A percentile compares a stretch with the other conserved stretches of the same genome.
phyloP scores from a whole-genome alignment of 1,284 basidiomycete species.

The Ceratobasidium sp. region DNA sequence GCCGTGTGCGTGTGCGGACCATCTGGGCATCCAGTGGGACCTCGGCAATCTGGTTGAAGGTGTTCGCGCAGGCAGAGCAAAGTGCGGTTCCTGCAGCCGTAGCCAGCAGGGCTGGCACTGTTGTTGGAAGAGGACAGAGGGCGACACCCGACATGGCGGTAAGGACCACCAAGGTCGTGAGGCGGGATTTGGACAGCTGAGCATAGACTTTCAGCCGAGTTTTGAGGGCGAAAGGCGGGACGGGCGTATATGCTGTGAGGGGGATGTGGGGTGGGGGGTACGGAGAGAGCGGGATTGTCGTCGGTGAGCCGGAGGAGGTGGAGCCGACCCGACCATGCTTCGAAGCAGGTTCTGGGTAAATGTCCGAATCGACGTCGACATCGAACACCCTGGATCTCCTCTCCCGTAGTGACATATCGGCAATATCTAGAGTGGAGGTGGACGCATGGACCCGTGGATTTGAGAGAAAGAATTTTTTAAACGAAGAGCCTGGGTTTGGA shows the following conservation, averaged over 20 bases:
- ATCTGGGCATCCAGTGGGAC: slow-evolving; percentile 98
- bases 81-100: slow-evolving; percentile 91
- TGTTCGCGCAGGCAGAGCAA: slow-evolving; percentile 93
- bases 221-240: slow-evolving; percentile 62
- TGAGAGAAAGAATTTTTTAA: slow-evolving; percentile 38
- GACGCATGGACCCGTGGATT: slow-evolving; percentile 33
- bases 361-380: slow-evolving; percentile 37
- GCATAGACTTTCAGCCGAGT: slow-evolving; percentile 76
- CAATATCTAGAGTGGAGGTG: slow-evolving; percentile 26
- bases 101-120: slow-evolving; percentile 83
- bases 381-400: slow-evolving; percentile 31
- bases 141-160: slow-evolving; percentile 95
- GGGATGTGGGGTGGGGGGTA: slow-evolving; percentile 48
- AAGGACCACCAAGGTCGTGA: slow-evolving; percentile 90
- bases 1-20: slow-evolving; percentile 87
- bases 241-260: slow-evolving; percentile 54
- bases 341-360: slow-evolving; percentile 27
- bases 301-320: slow-evolving; percentile 9
- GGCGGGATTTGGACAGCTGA: slow-evolving; percentile 87
- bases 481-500: slow-evolving; percentile 1
- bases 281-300: slow-evolving; percentile 32
- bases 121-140: slow-evolving; percentile 85
- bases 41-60: slow-evolving; percentile 95
- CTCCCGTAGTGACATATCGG: slow-evolving; percentile 39
- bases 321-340: not conserved